phyloP scores from a whole-genome alignment of 352 stramenopile genomes.

The Pythium periplocum region DNA sequence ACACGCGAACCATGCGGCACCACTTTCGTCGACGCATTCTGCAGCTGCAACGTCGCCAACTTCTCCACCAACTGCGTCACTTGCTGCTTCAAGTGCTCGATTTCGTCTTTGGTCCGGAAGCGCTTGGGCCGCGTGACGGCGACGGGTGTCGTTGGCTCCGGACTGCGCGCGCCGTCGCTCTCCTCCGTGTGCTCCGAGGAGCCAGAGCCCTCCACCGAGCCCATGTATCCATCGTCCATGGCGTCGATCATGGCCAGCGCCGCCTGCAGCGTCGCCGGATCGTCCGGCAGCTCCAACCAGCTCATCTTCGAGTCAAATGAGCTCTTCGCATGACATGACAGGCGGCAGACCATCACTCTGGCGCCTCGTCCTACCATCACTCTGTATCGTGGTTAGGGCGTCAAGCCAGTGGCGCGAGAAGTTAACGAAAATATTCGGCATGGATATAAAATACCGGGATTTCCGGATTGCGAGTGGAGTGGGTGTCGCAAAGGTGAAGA shows the following conservation, averaged over 20 bases:
- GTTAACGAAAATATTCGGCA: too few relatives aligned
- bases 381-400: too few relatives aligned
- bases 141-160: slow-evolving; percentile 1
- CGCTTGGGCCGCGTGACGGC: too few relatives aligned
- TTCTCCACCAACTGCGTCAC: slow-evolving; percentile 17
- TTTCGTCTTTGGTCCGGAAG: slow-evolving; percentile 9
- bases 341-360: too few relatives aligned
- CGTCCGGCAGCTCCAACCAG: slow-evolving; percentile 5
- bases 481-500: too few relatives aligned
- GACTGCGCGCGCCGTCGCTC: neutral
- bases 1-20: neutral
- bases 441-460: too few relatives aligned
- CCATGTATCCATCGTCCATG: neutral
- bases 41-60: slow-evolving; percentile 9
- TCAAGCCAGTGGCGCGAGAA: too few relatives aligned
- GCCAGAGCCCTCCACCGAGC: neutral
- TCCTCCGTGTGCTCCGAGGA: neutral
- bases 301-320: too few relatives aligned
- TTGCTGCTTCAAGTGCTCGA: neutral
- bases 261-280: slow-evolving; percentile 11
- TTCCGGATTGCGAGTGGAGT: too few relatives aligned
- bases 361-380: too few relatives aligned
- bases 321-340: too few relatives aligned
- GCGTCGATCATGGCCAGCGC: slow-evolving; percentile 14
- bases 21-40: neutral